Evolutionary conservation across 2,329 filamentous ascomycete species (phyloP).

Genomic region (Biscogniauxia mediterranea): DNA sequence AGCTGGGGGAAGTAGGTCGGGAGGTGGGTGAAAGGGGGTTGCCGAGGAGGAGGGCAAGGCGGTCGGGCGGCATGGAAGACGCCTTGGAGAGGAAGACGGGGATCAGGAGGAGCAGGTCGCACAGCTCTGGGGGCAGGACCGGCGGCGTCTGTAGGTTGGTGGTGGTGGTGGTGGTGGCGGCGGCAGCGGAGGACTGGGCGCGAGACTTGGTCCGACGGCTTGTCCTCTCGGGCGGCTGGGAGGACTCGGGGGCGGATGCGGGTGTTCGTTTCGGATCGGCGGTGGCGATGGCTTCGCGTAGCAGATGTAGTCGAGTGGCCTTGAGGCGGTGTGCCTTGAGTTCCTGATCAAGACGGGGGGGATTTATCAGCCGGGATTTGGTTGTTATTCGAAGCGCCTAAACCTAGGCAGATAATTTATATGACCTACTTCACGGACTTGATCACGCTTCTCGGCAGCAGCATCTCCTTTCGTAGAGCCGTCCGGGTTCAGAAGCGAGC

Average conservation of each 20-base stretch:
- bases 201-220: slow-evolving; percentile 27
- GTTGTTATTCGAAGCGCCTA: no score
- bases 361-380: neutral
- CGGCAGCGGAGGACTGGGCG: slow-evolving; percentile 17
- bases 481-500: slow-evolving; percentile 53
- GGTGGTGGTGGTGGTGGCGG: no score
- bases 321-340: slow-evolving; percentile 48
- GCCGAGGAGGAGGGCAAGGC: slow-evolving; percentile 45
- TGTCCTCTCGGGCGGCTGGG: slow-evolving; percentile 17
- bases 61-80: slow-evolving; percentile 35
- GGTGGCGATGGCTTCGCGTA: slow-evolving; percentile 49
- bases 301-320: slow-evolving; percentile 49
- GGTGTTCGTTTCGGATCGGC: slow-evolving; percentile 32
- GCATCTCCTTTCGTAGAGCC: slow-evolving; percentile 55
- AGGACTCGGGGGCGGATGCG: slow-evolving; percentile 19
- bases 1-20: slow-evolving; percentile 48
- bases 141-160: slow-evolving; percentile 14
- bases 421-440: slow-evolving; percentile 46
- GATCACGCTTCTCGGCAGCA: slow-evolving; percentile 48
- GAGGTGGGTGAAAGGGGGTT: slow-evolving; percentile 50
- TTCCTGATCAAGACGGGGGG: slow-evolving; percentile 37
- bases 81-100: slow-evolving; percentile 45
- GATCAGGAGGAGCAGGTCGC: slow-evolving; percentile 55
- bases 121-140: slow-evolving; percentile 41
- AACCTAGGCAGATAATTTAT: neutral